Base-by-base conservation (phyloP, 2,329 filamentous ascomycete genomes). In the Paraphaeosphaeria sporulosa region DNA sequence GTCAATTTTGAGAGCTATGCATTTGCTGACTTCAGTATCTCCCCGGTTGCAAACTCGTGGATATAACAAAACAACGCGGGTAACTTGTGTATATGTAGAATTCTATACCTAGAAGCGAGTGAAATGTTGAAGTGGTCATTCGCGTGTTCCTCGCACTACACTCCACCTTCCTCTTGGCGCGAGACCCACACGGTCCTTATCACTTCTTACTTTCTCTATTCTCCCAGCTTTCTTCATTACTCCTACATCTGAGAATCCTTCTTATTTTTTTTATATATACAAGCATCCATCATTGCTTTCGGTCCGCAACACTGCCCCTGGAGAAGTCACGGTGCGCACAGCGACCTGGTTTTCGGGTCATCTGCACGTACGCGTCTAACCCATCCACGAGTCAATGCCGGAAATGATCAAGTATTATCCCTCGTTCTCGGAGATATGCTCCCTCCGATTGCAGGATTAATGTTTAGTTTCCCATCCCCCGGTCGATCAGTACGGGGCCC, bases 391-490 rank as follows among this genome's bases (percentile, higher is more conserved):
- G 9, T 25, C n/a, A 15, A n/a, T 32, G 15, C 48, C 65, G n/a
- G 68, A 52, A 48, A 54, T 25, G 58, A 68, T 15, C n/a, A 27
- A 15, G 13, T 30, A 40, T 13, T 7, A 13, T 17, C 12, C 7
- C 51, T 46, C 51, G 17, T 44, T 51, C n/a, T 44, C 51, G 38
- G 27, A 54, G 25, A 15, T 21, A 15, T 17, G 13, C 7, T 40
- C 12, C 8, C 43, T 59, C 51, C 47, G 40, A 57, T 62, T 58
- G 60, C 51, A 59, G 56, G 60, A 62, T 47, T 43, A 56, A 55
- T 55, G 9, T 58, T 54, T 34, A 3, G n/a, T 19, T n/a, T 19
- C n/a, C 8, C 32, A 40, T 40, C 15, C n/a, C 30, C 36, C 17
- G 44, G 59, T 13, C 43, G 54, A 57, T 61, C 55, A 54, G 17